Percentiles rank a stretch among this genome's conserved stretches.
Conservation (phyloP, 2,329 filamentous ascomycete species). For the Fusarium sp. region DNA sequence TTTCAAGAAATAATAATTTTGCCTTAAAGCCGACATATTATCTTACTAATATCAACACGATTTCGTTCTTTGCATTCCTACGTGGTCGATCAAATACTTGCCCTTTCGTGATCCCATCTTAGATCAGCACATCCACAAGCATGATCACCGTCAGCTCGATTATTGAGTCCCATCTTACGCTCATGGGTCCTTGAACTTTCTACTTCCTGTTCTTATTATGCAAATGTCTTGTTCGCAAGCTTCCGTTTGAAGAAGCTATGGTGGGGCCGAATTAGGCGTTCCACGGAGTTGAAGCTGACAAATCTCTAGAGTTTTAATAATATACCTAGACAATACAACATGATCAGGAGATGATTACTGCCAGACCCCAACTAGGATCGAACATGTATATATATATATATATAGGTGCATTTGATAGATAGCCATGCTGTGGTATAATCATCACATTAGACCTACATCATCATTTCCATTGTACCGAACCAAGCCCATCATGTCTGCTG, state of each 20-base stretch:
- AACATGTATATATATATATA: background rate
- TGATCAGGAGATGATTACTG: too few species aligned
- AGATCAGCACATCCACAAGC: constrained; percentile 4
- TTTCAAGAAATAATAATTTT: background rate
- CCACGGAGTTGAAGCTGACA: constrained; percentile 32
- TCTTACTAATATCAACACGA: background rate
- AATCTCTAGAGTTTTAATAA: constrained; percentile 4
- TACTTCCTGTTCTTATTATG: background rate
- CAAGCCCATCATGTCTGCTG: constrained; percentile 34
- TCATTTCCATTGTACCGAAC: background rate
- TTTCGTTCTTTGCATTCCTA: constrained; percentile 8
- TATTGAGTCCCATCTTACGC: background rate
- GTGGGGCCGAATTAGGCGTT: constrained; percentile 19
- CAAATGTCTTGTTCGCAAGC: background rate
- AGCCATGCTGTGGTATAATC: background rate
- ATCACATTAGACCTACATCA: background rate
- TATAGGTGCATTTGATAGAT: background rate
- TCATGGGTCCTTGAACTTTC: too few species aligned
- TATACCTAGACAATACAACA: too few species aligned
- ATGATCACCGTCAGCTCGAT: background rate
- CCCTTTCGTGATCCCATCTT: background rate
- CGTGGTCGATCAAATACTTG: background rate
- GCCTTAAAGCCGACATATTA: background rate
- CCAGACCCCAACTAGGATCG: too few species aligned
- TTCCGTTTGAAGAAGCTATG: constrained; percentile 6